Base-by-base conservation (phyloP, 495 filamentous ascomycete species). In the Aspergillus sclerotioniger region DNA sequence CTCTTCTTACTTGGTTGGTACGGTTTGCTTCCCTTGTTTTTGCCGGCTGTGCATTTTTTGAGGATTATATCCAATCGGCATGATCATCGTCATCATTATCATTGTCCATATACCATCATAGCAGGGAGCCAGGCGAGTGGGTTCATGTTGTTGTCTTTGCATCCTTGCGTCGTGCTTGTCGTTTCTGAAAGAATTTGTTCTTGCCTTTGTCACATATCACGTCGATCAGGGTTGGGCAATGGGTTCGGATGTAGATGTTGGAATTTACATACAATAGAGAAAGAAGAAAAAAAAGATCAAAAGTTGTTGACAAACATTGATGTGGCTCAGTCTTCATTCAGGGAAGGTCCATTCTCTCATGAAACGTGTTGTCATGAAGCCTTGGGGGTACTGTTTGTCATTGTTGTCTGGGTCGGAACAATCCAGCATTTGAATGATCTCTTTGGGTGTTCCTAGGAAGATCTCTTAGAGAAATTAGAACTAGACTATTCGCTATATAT, bases 111-210 rank as follows among this genome's bases (percentile, higher is more conserved):
- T 66, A 66, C 64, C 64, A 66, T 63, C 64, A 63, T 66, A 66
- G 64, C 64, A 66, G 60, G 64, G 64, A 59, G 64, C 62, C 58
- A 63, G 67, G 67, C 67, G 64, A 69, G 67, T 64, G 60, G 62
- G 62, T 61, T 61, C 46, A 62, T 51, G 45, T 47, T 61, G 9
- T 32, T 17, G 13, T 50, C 47, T 50, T n/a, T 16, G 28, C 47
- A 56, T 54, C 47, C 59, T 50, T 59, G 52, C 51, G 35, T 59
- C 59, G 48, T 51, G 51, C 45, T 50, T 39, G 44, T 59, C 21
- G 48, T 37, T 53, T 51, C 29, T 53, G 35, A 50, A 57, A 55
- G 21, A 54, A 56, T 45, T 46, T 56, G 53, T 57, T 56, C 33
- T 19, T 53, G 53, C 37, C 55, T 59, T 57, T 61, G 52, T 54